Base-by-base conservation (phyloP, 768 basidiomycete species). In the Phaeolepiota aurea region DNA sequence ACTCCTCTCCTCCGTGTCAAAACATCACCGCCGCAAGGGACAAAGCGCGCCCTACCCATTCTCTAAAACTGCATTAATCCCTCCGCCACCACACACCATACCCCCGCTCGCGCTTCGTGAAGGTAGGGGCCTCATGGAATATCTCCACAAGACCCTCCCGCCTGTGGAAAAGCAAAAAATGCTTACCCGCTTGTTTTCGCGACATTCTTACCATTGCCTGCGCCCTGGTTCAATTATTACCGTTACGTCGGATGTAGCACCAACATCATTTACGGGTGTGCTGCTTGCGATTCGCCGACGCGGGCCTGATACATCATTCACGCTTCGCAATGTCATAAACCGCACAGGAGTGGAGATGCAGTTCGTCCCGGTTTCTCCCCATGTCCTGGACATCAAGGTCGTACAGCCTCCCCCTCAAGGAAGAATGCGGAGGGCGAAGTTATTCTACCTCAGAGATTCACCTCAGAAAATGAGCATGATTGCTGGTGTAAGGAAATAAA, bases 321-420 rank as follows among this genome's bases (percentile, higher is more conserved):
- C 81, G 40, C 64, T 98, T 38, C 76, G 94, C 48, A 97, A 97
- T 62, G 77, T 96, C 48, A 74, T 98, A 39, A 85, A 89, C 52
- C 74, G 90, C 47, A 89, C 85, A 10, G 93, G 92, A 10, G 84
- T 96, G 28, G 94, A 97, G 69, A 83, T 89, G 83, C 84, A 83
- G 54, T 87, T 89, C 65, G 91, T 83, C 58, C 78, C 82, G 48
- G 79, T 77, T 54, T 87, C 85, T 38, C 93, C 94, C 20, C 76
- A 88, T 55, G 53, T 98, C 61, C 89, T 87, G 69, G 80, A 85
- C 41, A 84, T 98, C 62, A 80, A 81, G 62, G 66, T 97, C 44
- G 64, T 92, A 44, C 74, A 77, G 61, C 67, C 63, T 48, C 80
- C 83, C 42, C 73, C 72, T 3, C 72, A 69, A 44, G 72, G 72